Evolutionary conservation across 148 eudicot genomes (phyloP).

Genomic region (Rhododendron kiyosumense): DNA sequence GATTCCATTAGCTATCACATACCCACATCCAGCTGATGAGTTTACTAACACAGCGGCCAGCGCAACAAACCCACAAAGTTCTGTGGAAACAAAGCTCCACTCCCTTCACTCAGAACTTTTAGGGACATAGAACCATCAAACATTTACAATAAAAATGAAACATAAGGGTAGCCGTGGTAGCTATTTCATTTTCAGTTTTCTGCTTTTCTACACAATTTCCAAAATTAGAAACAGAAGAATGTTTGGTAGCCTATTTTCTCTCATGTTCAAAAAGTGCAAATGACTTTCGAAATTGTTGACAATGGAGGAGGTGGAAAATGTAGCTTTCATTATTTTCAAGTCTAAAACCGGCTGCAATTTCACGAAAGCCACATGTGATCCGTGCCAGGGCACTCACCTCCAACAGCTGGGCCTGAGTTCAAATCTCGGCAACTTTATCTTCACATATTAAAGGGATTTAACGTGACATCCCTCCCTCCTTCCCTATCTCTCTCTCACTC

Average conservation of each 20-base stretch:
- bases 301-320: not conserved
- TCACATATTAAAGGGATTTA: too few relatives aligned
- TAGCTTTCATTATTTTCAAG: not conserved
- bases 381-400: not conserved
- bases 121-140: not conserved
- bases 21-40: not conserved
- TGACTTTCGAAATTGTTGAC: not conserved
- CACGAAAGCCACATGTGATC: not conserved
- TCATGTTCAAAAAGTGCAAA: not conserved
- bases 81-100: not conserved
- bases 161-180: not conserved
- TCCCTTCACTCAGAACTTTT: not conserved
- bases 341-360: not conserved
- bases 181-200: not conserved
- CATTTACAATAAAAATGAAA: not conserved
- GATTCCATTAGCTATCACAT: not conserved
- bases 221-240: not conserved
- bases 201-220: not conserved
- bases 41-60: not conserved
- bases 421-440: not conserved
- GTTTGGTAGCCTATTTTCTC: not conserved
- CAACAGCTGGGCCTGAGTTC: not conserved
- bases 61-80: not conserved
- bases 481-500: not conserved
- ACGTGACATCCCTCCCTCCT: not conserved